Evolutionary conservation across 108 stramenopile species (phyloP), one percentile per base, ranked within the genome.

Genomic region (Cyclotella cryptica): DNA sequence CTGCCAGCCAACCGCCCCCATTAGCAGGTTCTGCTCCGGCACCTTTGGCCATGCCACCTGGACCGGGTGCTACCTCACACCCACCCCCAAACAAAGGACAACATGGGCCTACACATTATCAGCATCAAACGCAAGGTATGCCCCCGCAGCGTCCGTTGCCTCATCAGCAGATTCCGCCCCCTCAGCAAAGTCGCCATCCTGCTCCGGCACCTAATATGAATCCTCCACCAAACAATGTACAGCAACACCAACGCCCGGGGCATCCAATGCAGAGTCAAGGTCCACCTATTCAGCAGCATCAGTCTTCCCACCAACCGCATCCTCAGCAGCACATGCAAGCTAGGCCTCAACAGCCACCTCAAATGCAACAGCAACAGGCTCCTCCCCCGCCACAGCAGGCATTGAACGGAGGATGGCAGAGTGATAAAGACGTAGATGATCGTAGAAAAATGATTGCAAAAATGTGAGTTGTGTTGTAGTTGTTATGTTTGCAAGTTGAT

Each of bases 401-500:
- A 42, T 76, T 96, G 66, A 93, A 93, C 76, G 95, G 95, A 40
- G 96, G 95, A 42, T 96, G 95, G 95, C 95, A 96, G 63, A 92
- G 90, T 72, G 95, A 96, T 69, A 85, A 87, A 55, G 96, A 97
- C 85, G 85, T 90, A 42, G 79, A 91, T 22, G 93, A 92, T 70
- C 83, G 96, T 18, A 87, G 96, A 29, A 92, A 89, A 74, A 97
- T 97, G 96, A 97, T 97, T 88, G 93, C 94, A 42, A 94, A 95
- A 85, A 97, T 97, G 89, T 93, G 79, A 89, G 92, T 84, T 70
- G 17, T n/a, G 27, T 51, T 26, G 39, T 58, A 2, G 57, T 14
- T 7, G 28, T 17, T 27, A 43, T 41, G 43, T 57, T 5, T 54
- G 30, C 26, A 42, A 12, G 51, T 35, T 35, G 35, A 6, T 35